Base-by-base conservation (phyloP, 495 filamentous ascomycete genomes). In the Aspergillus taichungensis region DNA sequence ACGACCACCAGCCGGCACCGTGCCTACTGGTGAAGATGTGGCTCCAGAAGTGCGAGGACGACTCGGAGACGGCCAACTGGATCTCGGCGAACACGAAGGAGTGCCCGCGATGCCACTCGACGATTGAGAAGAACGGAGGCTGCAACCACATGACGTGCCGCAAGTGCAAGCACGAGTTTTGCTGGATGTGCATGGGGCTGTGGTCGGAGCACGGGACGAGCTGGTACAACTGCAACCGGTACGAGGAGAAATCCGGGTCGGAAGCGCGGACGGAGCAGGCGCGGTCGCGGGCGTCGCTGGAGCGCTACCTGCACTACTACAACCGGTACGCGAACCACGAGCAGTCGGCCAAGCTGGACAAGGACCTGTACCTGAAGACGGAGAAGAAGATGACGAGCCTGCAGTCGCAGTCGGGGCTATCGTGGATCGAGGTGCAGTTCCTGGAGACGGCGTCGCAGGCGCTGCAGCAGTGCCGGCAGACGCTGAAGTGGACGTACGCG, bases 61-160 rank as follows among this genome's bases (percentile, higher is more conserved):
- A 98, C 59, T 95, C 88, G 3, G 92, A 98, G 61, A 98, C 92
- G 1, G 89, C 92, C 6, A 98, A 98, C 67, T 98, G 92, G 92
- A 98, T 98, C 45, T 95, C 92, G 0, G 92, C 92, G 33, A 94
- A 98, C 59, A 98, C 92, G 10, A 98, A 98, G 60, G 92, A 98
- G 61, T 98, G 92, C 51, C 90, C 94, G 0, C 92, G 84, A 59
- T 98, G 92, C 65, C 74, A 83, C 46, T 96, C 92, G 6, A 97
- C 94, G 1, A 98, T 98, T 39, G 92, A 98, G 71, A 98, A 98
- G 75, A 98, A 98, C 52, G 92, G 92, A 12, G 92, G 92, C 5
- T 98, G 92, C 68, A 98, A 98, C 72, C 92, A 98, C 60, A 98
- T 98, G 92, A 98, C 92, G 0, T 98, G 92, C 64, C 79, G 92